Evolutionary conservation across 768 basidiomycete genomes (phyloP), one percentile per base, ranked within the genome.

Genomic region (Kwoniella sp.): DNA sequence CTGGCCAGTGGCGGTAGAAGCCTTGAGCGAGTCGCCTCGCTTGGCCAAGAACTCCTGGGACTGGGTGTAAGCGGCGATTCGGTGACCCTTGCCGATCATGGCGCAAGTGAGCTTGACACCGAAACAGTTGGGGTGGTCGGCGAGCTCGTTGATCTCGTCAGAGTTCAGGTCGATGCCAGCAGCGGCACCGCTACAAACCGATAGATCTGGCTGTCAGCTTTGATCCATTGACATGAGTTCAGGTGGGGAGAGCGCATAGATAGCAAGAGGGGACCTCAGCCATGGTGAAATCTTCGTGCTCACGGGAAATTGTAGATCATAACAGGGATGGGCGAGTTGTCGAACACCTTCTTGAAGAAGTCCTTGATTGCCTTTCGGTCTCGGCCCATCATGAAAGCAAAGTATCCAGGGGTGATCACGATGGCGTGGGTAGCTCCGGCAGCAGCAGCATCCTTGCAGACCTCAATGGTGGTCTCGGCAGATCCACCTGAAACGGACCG

Each of bases 261-360:
- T n/a, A n/a, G n/a, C 1, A 30, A 48, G 1, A n/a, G n/a, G n/a
- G n/a, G n/a, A n/a, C n/a, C n/a, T n/a, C n/a, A n/a, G n/a, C n/a
- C n/a, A n/a, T n/a, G n/a, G n/a, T n/a, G n/a, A n/a, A n/a, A n/a
- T n/a, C 4, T 3, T 2, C n/a, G 1, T 8, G 73, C 90, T 53
- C 83, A 84, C 48, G 91, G 90, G 82, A 92, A 92, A 82, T 93
- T 93, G 83, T 93, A 93, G 55, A 93, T 86, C 86, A 45, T 89
- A 87, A 34, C 87, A 86, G 48, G 90, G 86, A 82, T 69, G 9
- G 75, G 75, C 7, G 74, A 76, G n/a, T 68, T 65, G 68, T 80
- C 82, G 25, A 81, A 70, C 29, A 92, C 89, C 85, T 90, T 69
- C 23, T 59, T 67, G 70, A 76, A 79, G 66, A 69, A 76, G 29